Conservation (phyloP, 805 yeast genomes). For the Hyphopichia homilentoma region DNA sequence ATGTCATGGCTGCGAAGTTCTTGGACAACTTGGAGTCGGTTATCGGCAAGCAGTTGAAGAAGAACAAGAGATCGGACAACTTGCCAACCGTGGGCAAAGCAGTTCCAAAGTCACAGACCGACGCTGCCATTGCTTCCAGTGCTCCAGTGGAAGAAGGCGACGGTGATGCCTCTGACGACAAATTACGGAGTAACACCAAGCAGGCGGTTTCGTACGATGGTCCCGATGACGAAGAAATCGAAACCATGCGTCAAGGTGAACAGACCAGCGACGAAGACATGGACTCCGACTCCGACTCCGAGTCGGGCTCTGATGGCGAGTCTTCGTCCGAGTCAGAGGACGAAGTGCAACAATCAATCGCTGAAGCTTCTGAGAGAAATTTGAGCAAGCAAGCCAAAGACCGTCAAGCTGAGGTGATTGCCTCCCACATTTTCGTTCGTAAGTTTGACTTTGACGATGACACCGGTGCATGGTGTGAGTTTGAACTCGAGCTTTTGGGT, state of each 20-base stretch:
- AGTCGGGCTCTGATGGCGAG: conserved; percentile 29
- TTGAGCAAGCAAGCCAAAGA: conserved; percentile 66
- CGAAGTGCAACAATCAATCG: conserved; percentile 7
- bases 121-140: conserved; percentile 25
- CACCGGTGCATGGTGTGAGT: conserved; percentile 89
- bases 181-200: conserved; percentile 57
- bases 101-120: conserved; percentile 50
- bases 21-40: conserved; percentile 66
- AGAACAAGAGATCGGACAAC: conserved; percentile 62
- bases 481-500: conserved; percentile 77
- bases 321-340: conserved; percentile 30
- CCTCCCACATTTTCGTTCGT: conserved; percentile 68
- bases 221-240: conserved; percentile 93
- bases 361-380: conserved; percentile 11
- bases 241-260: conserved; percentile 81
- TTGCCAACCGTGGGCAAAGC: conserved; percentile 70
- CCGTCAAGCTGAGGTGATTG: conserved; percentile 79
- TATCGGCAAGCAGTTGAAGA: conserved; percentile 76
- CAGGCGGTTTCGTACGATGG: conserved; percentile 92
- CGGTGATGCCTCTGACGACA: conserved; percentile 60
- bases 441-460: conserved; percentile 88
- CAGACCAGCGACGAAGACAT: conserved; percentile 71
- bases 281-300: conserved; percentile 34
- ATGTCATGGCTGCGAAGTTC: conserved; percentile 61
- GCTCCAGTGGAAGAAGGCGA: conserved; percentile 49